Percentiles rank a stretch among this genome's conserved stretches.
Evolutionary conservation across 1,284 basidiomycete species (phyloP).

Genomic region (Ganoderma meredithae): DNA sequence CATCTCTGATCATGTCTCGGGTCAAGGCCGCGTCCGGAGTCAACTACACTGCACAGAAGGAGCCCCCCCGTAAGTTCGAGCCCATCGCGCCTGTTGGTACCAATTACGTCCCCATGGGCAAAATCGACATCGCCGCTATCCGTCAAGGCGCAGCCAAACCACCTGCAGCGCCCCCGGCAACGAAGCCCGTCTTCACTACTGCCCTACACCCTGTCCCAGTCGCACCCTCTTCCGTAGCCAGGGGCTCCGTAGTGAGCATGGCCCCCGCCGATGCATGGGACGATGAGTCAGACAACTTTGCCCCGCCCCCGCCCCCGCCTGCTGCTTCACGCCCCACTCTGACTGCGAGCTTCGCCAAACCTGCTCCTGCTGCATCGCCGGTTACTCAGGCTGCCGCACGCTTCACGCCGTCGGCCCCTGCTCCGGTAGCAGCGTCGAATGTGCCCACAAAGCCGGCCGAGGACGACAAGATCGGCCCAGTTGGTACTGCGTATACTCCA

Average conservation of each 20-base stretch:
- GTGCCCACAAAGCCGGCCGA: constrained; percentile 71
- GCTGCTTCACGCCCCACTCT: constrained; percentile 57
- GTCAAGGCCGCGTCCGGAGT: constrained; percentile 94
- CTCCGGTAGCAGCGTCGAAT: constrained; percentile 54
- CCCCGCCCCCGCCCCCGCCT: constrained; percentile 52
- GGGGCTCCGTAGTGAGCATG: constrained; percentile 35
- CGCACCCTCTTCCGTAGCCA: constrained; percentile 51
- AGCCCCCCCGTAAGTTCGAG: constrained; percentile 66
- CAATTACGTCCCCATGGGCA: constrained; percentile 75
- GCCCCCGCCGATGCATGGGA: constrained; percentile 66
- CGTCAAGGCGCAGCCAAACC: constrained; percentile 46
- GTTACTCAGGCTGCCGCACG: constrained; percentile 14
- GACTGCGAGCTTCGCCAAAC: constrained; percentile 37
- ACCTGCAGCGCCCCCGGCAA: constrained; percentile 41
- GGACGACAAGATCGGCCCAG: constrained; percentile 83
- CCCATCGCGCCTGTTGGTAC: constrained; percentile 80
- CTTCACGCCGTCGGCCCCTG: constrained; percentile 46
- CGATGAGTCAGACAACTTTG: constrained; percentile 46
- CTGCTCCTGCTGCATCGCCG: constrained; percentile 31
- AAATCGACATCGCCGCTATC: constrained; percentile 70
- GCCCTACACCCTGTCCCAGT: constrained; percentile 53
- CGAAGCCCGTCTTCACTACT: constrained; percentile 44
- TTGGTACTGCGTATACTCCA: constrained; percentile 88
- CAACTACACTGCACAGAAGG: constrained; percentile 85
- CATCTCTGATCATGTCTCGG: constrained; percentile 83